Conservation (phyloP, 768 basidiomycete genomes). For the Leucocoprinus sp. region DNA sequence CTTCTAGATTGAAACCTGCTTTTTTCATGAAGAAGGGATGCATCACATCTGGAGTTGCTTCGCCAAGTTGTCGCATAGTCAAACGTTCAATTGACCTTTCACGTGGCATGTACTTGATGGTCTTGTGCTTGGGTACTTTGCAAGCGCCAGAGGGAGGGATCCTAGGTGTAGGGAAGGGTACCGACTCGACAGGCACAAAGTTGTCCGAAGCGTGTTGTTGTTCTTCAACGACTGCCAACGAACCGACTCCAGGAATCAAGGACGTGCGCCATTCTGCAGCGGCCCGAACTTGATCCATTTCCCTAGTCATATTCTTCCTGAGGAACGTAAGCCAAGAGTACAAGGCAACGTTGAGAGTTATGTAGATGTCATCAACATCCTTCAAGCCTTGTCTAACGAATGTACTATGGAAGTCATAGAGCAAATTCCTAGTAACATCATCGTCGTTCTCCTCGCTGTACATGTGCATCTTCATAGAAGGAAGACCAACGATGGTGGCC, state of each 20-base stretch:
- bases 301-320: slow-evolving; percentile 65
- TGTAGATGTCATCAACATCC: slow-evolving; percentile 71
- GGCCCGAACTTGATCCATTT: slow-evolving; percentile 67
- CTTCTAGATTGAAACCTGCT: slow-evolving; percentile 76
- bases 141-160: slow-evolving; percentile 5
- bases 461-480: slow-evolving; percentile 81
- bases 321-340: slow-evolving; percentile 78
- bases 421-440: slow-evolving; percentile 32
- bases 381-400: slow-evolving; percentile 50
- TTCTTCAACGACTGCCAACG: slow-evolving; percentile 17
- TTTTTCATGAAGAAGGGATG: slow-evolving; percentile 83
- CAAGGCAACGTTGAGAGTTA: slow-evolving; percentile 74
- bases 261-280: slow-evolving; percentile 46
- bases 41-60: slow-evolving; percentile 86
- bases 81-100: slow-evolving; percentile 67
- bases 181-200: slow-evolving; percentile 19
- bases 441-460: slow-evolving; percentile 50
- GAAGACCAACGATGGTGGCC: slow-evolving; percentile 72
- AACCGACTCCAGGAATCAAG: slow-evolving; percentile 22
- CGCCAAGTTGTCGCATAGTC: slow-evolving; percentile 78
- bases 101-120: slow-evolving; percentile 46
- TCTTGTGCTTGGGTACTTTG: slow-evolving; percentile 17
- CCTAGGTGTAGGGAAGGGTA: slow-evolving; percentile 8
- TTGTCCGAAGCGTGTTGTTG: slow-evolving; percentile 31
- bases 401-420: slow-evolving; percentile 66